Evolutionary conservation across 768 basidiomycete species (phyloP), one percentile per base, ranked within the genome.

Genomic region (Boletus rubroflammeus): DNA sequence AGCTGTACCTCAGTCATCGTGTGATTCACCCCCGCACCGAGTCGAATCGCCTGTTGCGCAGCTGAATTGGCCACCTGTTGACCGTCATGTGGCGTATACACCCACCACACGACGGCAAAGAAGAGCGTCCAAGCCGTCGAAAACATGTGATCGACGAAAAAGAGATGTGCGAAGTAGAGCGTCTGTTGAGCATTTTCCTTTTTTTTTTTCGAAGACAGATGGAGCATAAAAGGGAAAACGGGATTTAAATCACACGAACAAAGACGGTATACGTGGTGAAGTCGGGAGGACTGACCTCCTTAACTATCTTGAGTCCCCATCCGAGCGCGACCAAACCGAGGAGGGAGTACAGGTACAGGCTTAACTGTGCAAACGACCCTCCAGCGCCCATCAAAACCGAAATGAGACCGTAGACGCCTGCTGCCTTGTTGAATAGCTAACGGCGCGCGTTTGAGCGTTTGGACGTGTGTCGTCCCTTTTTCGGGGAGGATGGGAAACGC

Each of bases 381-480:
- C 90, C 93, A 29, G 90, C 87, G 19, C 95, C 95, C 1, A 88
- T 89, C 55, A 94, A 73, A 53, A 94, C 81, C 6, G 94, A 95
- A 54, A 99, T 86, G 53, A 99, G 81, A 51, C 97, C 97, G 68
- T 98, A 99, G 9, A 98, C 83, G 47, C 97, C 96, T 19, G 97
- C 95, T 47, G 95, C 96, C 75, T 99, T 99, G 81, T 99, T 99
- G 60, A 99, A 77, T 50, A 93, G 74, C 90, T 90, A 64, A n/a
- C n/a, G 25, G 7, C 9, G 13, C 46, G 60, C 36, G 53, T 45
- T 21, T 63, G 57, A 58, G 62, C 19, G 43, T 44, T 38, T 21
- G 35, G 38, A 48, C 15, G 29, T n/a, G 41, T 26, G 26, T n/a
- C 23, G 44, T 21, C 44, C 44, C 32, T 19, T 19, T 36, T 38